Percentiles rank a stretch among this genome's conserved stretches.
phyloP scores from a whole-genome alignment of 352 stramenopile species.

The Globisporangium parvum region DNA sequence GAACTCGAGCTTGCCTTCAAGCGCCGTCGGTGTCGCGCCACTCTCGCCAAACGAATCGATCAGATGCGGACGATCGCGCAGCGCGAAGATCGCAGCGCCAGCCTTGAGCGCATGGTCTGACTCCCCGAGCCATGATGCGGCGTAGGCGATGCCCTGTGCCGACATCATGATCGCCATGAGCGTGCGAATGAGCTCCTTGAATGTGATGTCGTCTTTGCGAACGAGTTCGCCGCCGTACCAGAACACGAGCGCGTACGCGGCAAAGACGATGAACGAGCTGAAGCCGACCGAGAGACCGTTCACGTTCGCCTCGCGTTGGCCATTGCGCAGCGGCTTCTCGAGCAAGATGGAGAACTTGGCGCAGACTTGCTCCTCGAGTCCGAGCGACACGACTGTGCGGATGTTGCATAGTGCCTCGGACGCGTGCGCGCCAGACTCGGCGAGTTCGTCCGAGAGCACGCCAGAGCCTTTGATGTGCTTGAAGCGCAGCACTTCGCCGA shows the following conservation, averaged over 20 bases:
- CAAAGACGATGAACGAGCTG: slow-evolving; percentile 45
- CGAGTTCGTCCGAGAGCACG: slow-evolving; percentile 16
- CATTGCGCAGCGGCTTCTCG: slow-evolving; percentile 15
- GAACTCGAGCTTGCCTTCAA: slow-evolving; percentile 19
- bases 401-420: slow-evolving; percentile 41
- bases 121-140: slow-evolving; percentile 20
- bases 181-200: slow-evolving; percentile 36
- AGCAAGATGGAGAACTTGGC: slow-evolving; percentile 24
- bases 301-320: slow-evolving; percentile 17
- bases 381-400: slow-evolving; percentile 29
- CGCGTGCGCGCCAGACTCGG: slow-evolving; percentile 30
- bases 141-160: slow-evolving; percentile 23
- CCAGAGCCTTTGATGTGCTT: slow-evolving; percentile 16
- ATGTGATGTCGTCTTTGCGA: slow-evolving; percentile 26
- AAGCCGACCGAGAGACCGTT: slow-evolving; percentile 51
- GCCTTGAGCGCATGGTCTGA: slow-evolving; percentile 24
- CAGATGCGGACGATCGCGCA: too few relatives aligned
- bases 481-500: slow-evolving; percentile 22
- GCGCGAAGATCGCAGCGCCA: slow-evolving; percentile 6
- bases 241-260: slow-evolving; percentile 34
- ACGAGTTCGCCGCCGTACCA: too few relatives aligned
- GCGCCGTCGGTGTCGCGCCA: not conserved
- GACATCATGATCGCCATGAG: slow-evolving; percentile 54
- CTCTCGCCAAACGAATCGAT: slow-evolving; percentile 8
- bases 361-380: slow-evolving; percentile 22